phyloP scores from a whole-genome alignment of 179 eudicot genomes.

The Patellifolia procumbens region DNA sequence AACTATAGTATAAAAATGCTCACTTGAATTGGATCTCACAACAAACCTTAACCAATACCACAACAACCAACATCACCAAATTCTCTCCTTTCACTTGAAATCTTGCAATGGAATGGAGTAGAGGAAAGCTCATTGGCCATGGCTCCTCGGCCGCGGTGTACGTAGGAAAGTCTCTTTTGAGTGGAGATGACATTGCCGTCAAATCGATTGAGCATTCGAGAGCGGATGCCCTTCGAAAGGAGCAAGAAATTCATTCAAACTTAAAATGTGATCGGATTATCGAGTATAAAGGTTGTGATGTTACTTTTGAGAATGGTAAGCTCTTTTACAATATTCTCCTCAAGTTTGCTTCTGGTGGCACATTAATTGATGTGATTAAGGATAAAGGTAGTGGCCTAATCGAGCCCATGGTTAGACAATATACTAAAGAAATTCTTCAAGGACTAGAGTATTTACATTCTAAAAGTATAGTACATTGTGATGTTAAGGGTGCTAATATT shows the following conservation, averaged over 20 bases:
- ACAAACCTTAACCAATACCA: constrained; percentile 23
- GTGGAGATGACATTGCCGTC: constrained; percentile 56
- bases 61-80: not conserved
- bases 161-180: constrained; percentile 37
- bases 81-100: not conserved
- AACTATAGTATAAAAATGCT: constrained; percentile 12
- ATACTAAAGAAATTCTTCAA: constrained; percentile 40
- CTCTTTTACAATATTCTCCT: constrained; percentile 57
- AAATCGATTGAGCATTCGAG: constrained; percentile 47
- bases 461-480: constrained; percentile 69
- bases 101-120: constrained; percentile 58
- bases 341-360: constrained; percentile 59
- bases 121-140: constrained; percentile 67
- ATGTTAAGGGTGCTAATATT: constrained; percentile 65
- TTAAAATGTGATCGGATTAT: constrained; percentile 53
- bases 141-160: constrained; percentile 77
- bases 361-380: constrained; percentile 41
- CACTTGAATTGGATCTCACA: constrained; percentile 19
- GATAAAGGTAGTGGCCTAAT: constrained; percentile 35
- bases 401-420: constrained; percentile 38
- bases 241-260: constrained; percentile 48
- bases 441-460: constrained; percentile 73
- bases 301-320: constrained; percentile 46
- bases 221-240: constrained; percentile 47
- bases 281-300: constrained; percentile 55